phyloP scores from a whole-genome alignment of 1,284 basidiomycete species.

The Megacollybia platyphylla region DNA sequence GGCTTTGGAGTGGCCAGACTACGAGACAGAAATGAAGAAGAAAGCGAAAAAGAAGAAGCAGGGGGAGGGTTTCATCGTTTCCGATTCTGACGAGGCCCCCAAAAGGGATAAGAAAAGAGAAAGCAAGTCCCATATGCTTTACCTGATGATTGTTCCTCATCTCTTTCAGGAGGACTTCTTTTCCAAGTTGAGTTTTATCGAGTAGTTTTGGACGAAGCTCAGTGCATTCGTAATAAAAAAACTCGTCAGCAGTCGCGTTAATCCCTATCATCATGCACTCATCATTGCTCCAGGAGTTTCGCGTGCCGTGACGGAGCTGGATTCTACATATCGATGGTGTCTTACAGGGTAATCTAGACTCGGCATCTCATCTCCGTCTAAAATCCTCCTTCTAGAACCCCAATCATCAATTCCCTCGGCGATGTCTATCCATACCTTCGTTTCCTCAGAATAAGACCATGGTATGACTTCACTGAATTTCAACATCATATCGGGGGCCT shows the following conservation, averaged over 20 bases:
- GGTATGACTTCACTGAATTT: conserved; percentile 39
- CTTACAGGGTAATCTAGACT: conserved; percentile 28
- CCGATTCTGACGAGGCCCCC: conserved; percentile 18
- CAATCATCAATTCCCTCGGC: conserved; percentile 38
- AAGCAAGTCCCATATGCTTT: conserved; percentile 3
- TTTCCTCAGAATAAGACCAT: conserved; percentile 37
- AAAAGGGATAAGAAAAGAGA: conserved; percentile 14
- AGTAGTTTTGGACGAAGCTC: conserved; percentile 42
- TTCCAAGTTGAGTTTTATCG: conserved; percentile 41
- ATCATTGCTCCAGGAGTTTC: conserved; percentile 22
- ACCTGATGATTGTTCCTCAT: not conserved
- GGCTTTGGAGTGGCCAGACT: conserved; percentile 43
- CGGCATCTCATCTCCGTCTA: conserved; percentile 1
- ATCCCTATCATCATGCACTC: conserved; percentile 2
- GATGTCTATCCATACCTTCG: conserved; percentile 41
- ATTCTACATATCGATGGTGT: conserved; percentile 35
- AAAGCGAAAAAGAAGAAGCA: conserved; percentile 21
- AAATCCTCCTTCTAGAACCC: conserved; percentile 25
- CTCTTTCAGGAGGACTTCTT: conserved; percentile 24
- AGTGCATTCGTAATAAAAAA: conserved; percentile 36
- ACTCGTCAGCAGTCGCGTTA: conserved; percentile 22
- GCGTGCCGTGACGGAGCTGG: conserved; percentile 31
- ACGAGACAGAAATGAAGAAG: conserved; percentile 28
- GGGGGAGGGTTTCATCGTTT: conserved; percentile 24
- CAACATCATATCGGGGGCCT: conserved; percentile 23